Evolutionary conservation across 164 flowering plant genomes (phyloP), one percentile per base, ranked within the genome.

Genomic region (Vitis cinerea): DNA sequence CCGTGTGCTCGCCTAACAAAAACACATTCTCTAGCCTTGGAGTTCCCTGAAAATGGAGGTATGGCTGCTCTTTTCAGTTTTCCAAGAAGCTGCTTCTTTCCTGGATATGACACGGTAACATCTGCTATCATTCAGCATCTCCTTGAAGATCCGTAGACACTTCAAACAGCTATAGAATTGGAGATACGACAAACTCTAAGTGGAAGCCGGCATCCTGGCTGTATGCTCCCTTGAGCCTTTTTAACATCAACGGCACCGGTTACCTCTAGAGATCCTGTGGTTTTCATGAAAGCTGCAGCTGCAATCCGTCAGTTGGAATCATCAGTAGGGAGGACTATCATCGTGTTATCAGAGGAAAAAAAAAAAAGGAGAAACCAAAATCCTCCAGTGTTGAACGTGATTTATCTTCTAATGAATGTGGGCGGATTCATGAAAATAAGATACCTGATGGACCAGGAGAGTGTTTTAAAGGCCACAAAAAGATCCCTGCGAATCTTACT

Each of bases 61-160:
- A 64, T 94, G 81, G 71, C 77, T 71, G 84, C 90, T 55, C 87
- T 94, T 63, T 87, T 94, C 70, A 75, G 80, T 78, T 84, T 94
- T 67, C 99, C 97, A 31, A 84, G 84, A 65, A 19, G 23, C 23
- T 19, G 23, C 23, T 19, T 19, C 23, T 19, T 19, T 19, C 23
- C 23, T 19, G 23, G 99, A 16, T 91, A 83, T 85, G 93, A 94
- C 67, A 84, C 82, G 64, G 81, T 92, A 65, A 88, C 90, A 67
- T 83, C 99, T 77, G 89, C 91, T 72, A 94, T 94, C 29, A 70
- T 90, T 14, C 76, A 97, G 23, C 99, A 94, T 79, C 87, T 94
- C 62, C 88, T 94, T 74, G 99, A 94, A 80, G 99, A 94, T 78
- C 97, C 97, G 54, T 97, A 90, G 74, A 92, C 99, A 19, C 81